Conservation (phyloP, 192 early-diverging fungal species). For the Backusella tuberculispora region DNA sequence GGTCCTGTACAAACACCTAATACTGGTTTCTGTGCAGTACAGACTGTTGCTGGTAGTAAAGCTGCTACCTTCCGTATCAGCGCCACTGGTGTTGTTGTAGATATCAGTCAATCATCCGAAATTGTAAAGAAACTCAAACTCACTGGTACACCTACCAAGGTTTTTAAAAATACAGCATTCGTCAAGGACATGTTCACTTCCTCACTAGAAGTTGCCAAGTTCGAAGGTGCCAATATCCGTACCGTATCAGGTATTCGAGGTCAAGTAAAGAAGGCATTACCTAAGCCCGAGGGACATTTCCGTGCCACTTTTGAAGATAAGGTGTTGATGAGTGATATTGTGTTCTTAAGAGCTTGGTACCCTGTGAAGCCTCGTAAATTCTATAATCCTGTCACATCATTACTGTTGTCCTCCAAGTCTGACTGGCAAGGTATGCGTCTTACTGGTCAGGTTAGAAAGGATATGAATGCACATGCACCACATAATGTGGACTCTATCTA, state of each 20-base stretch:
- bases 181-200: constrained; percentile 99
- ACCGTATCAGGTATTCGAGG: constrained; percentile 98
- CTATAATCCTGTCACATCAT: constrained; percentile 97
- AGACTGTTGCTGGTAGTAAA: constrained; percentile 65
- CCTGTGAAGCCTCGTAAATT: constrained; percentile 93
- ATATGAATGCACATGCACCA: constrained; percentile 64
- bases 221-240: constrained; percentile 94
- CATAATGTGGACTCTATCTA: constrained; percentile 88
- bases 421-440: constrained; percentile 90
- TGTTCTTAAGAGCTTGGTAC: constrained; percentile 97
- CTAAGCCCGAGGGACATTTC: constrained; percentile 87
- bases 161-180: constrained; percentile 97
- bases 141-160: constrained; percentile 91
- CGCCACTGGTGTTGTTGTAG: constrained; percentile 94
- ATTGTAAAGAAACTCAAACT: constrained; percentile 99
- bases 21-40: constrained; percentile 95
- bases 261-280: constrained; percentile 92
- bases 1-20: constrained; percentile 94
- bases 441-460: constrained; percentile 82
- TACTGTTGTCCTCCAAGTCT: constrained; percentile 74
- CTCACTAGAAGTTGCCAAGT: constrained; percentile 95
- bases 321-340: constrained; percentile 95
- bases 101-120: constrained; percentile 90
- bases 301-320: constrained; percentile 99
- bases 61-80: constrained; percentile 85